Percentiles rank a stretch among this genome's conserved stretches.
Conservation (phyloP, 768 basidiomycete species). For the Saitozyma sp. region DNA sequence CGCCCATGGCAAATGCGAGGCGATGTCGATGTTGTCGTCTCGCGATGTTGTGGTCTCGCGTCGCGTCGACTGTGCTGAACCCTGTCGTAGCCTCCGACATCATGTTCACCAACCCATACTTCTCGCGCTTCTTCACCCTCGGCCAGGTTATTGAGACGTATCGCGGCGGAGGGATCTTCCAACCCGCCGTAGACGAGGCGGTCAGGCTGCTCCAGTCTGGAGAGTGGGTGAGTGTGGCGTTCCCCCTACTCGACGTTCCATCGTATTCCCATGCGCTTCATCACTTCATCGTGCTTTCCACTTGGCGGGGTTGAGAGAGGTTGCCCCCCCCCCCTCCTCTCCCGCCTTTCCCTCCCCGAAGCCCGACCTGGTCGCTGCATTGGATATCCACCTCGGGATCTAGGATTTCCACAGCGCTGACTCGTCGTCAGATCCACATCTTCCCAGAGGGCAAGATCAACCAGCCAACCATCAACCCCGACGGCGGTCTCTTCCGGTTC, state of each 20-base stretch:
- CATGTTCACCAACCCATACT: conserved; percentile 91
- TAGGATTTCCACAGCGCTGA: not conserved
- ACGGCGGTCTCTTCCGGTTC: conserved; percentile 65
- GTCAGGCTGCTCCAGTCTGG: conserved; percentile 77
- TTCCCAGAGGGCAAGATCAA: conserved; percentile 88
- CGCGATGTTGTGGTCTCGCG: not conserved
- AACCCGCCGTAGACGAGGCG: conserved; percentile 79
- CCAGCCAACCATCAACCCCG: conserved; percentile 57
- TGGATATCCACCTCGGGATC: not conserved
- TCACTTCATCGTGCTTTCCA: not conserved
- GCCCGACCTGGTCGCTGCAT: too few relatives aligned
- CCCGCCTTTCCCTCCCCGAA: too few relatives aligned
- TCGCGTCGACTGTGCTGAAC: not conserved
- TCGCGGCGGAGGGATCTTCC: conserved; percentile 84
- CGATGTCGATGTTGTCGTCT: not conserved
- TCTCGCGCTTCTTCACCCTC: conserved; percentile 78
- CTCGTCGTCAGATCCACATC: conserved; percentile 68
- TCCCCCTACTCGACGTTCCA: conserved; percentile 10
- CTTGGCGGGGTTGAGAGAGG: too few relatives aligned
- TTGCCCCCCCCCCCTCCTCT: too few relatives aligned
- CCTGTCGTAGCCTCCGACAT: conserved; percentile 60
- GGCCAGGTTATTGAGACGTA: conserved; percentile 93
- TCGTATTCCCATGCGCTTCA: not conserved
- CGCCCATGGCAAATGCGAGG: not conserved
- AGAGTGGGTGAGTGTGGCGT: conserved; percentile 67